A percentile compares a stretch with the other conserved stretches of the same genome.
Evolutionary conservation across 257 asterid genomes (phyloP).

Genomic region (Ocimum tenuiflorum): DNA sequence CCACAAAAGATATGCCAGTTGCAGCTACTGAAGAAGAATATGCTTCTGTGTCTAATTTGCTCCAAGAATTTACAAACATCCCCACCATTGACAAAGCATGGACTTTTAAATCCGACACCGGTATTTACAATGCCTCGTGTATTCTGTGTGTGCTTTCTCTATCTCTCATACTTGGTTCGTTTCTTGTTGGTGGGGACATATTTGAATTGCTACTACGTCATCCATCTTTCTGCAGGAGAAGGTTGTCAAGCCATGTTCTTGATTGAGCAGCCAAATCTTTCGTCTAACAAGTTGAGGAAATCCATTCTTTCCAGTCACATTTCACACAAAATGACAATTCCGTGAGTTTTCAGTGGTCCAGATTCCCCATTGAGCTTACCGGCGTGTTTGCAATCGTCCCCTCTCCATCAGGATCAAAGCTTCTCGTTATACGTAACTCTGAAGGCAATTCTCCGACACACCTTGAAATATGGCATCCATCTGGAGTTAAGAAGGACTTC

Average conservation of each 20-base stretch:
- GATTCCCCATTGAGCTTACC: conserved; percentile 64
- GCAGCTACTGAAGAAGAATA: conserved; percentile 45
- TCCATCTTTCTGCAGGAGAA: conserved; percentile 33
- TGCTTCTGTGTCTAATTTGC: conserved; percentile 46
- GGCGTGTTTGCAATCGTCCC: conserved; percentile 67
- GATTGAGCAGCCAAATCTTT: conserved; percentile 61
- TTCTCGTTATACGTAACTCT: conserved; percentile 57
- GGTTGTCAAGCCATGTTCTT: conserved; percentile 66
- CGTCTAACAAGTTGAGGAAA: conserved; percentile 61
- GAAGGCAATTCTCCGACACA: conserved; percentile 64
- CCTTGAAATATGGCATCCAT: conserved; percentile 76
- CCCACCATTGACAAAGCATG: conserved; percentile 85
- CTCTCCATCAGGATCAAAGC: conserved; percentile 79
- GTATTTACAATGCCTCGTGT: conserved; percentile 23
- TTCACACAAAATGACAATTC: conserved; percentile 26
- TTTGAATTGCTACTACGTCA: neutral
- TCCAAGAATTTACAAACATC: conserved; percentile 62
- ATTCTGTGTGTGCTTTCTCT: too few species aligned
- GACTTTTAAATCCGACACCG: conserved; percentile 53
- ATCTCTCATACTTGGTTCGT: too few species aligned
- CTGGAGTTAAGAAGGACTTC: conserved; percentile 55
- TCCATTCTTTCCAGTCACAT: conserved; percentile 54
- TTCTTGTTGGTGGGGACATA: neutral
- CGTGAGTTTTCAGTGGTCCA: conserved; percentile 59
- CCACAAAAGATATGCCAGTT: conserved; percentile 21